Conservation (phyloP, 106 monocot genomes). For the Dioscorea dumetorum region DNA sequence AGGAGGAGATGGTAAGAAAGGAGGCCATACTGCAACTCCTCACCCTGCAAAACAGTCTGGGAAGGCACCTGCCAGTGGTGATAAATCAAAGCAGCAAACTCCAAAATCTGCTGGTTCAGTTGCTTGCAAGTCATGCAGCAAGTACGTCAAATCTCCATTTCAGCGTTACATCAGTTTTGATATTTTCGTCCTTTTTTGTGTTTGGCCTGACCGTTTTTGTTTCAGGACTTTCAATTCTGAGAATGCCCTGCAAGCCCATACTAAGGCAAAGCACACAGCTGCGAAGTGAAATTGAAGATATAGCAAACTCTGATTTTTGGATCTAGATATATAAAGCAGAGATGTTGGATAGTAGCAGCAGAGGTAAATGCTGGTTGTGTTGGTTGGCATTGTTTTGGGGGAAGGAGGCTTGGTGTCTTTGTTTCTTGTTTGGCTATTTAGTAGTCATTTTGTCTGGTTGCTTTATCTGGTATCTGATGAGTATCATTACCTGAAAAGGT, state of each 20-base stretch:
- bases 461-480: too few relatives aligned
- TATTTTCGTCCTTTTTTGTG: not conserved
- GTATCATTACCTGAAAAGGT: too few relatives aligned
- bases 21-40: conserved; percentile 51
- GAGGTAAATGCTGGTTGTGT: too few relatives aligned
- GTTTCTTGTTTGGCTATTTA: too few relatives aligned
- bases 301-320: not conserved
- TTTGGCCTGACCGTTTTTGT: not conserved
- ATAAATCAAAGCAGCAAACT: conserved; percentile 49
- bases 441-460: too few relatives aligned
- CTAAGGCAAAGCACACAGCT: conserved; percentile 55
- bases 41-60: conserved; percentile 52
- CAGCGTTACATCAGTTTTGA: not conserved
- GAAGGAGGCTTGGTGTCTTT: too few relatives aligned
- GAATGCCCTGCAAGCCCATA: conserved; percentile 58
- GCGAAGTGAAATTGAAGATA: conserved; percentile 8
- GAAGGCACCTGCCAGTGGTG: conserved; percentile 48
- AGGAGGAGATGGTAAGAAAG: conserved; percentile 54
- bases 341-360: too few relatives aligned
- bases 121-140: conserved; percentile 74
- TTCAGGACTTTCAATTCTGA: conserved; percentile 74
- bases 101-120: conserved; percentile 48
- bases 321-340: too few relatives aligned
- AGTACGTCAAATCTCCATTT: conserved; percentile 12
- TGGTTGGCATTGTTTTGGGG: too few relatives aligned